These are phyloP conservation scores for Rhypophila decipiens DNA, from an alignment of 495 filamentous ascomycete genomes.

Conservation along the genomic window DNA sequence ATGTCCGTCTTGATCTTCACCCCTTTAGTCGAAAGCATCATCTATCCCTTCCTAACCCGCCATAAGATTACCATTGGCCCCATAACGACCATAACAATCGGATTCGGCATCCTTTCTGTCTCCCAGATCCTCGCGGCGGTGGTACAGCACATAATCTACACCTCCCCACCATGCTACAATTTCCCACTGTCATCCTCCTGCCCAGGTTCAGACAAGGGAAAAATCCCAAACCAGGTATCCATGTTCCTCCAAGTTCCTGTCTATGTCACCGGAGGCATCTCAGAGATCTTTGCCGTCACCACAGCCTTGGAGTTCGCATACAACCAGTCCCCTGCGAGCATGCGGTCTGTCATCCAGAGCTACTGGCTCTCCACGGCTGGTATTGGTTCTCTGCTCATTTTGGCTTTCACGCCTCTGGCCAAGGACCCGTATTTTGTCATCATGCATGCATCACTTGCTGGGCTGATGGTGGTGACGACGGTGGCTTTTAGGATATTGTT, in stretches of 20 bases:
- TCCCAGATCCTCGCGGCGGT: conserved; percentile 46
- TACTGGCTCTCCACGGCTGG: conserved; percentile 37
- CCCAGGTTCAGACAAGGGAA: conserved; percentile 6
- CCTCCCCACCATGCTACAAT: conserved; percentile 45
- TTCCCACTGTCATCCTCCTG: conserved; percentile 31
- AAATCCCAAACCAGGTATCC: conserved; percentile 28
- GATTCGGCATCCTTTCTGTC: conserved; percentile 36
- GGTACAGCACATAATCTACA: conserved; percentile 43
- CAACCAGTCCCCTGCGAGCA: conserved; percentile 30
- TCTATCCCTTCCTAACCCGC: conserved; percentile 40
- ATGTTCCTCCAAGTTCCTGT: conserved; percentile 35
- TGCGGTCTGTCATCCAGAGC: conserved; percentile 29
- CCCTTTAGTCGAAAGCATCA: conserved; percentile 40
- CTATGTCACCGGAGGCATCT: conserved; percentile 32
- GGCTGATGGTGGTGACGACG: conserved; percentile 22
- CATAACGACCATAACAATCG: conserved; percentile 45
- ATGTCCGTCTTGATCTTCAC: conserved; percentile 38
- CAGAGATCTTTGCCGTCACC: conserved; percentile 37
- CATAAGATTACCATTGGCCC: conserved; percentile 37
- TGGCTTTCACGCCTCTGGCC: conserved; percentile 35
- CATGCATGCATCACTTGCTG: conserved; percentile 39
- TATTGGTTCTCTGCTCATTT: conserved; percentile 33
- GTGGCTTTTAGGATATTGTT: conserved; percentile 27
- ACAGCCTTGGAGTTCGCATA: conserved; percentile 49
- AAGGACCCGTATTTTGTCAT: conserved; percentile 40